A percentile compares a stretch with the other conserved stretches of the same genome.
Conservation (phyloP, 2,329 filamentous ascomycete species). For the Neurospora sp. region DNA sequence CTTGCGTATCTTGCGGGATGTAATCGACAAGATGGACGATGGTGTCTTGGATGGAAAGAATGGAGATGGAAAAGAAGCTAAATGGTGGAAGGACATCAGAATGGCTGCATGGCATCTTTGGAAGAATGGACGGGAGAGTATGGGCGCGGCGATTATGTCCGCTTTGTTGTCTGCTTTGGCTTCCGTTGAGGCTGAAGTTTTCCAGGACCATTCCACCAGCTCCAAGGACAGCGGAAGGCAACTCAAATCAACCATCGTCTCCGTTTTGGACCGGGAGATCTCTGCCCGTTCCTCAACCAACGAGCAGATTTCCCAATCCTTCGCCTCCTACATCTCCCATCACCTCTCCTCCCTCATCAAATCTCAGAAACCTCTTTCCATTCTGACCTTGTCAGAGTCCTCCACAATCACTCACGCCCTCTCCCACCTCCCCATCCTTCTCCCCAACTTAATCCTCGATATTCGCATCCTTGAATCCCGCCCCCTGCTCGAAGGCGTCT, state of each 20-base stretch:
- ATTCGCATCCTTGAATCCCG: constrained; percentile 57
- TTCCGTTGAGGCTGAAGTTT: constrained; percentile 11
- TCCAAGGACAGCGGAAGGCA: not conserved
- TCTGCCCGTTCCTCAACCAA: constrained; percentile 7
- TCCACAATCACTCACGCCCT: constrained; percentile 48
- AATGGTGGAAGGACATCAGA: constrained; percentile 47
- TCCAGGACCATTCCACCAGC: not conserved
- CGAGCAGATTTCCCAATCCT: constrained; percentile 18
- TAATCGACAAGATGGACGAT: constrained; percentile 28
- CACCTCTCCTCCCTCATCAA: constrained; percentile 22
- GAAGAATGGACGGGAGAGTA: constrained; percentile 56
- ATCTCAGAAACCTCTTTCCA: constrained; percentile 26
- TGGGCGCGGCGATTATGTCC: constrained; percentile 50
- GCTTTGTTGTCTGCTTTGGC: constrained; percentile 37
- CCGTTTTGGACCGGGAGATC: constrained; percentile 12
- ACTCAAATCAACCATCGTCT: constrained; percentile 2
- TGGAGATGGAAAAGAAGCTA: constrained; percentile 23
- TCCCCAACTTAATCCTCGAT: constrained; percentile 33
- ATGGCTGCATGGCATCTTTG: constrained; percentile 54
- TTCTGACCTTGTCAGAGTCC: constrained; percentile 54
- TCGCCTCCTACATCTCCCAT: constrained; percentile 26
- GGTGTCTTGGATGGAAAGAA: constrained; percentile 7
- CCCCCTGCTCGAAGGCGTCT: constrained; percentile 55
- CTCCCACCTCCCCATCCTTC: constrained; percentile 30
- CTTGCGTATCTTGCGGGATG: constrained; percentile 36